phyloP scores from a whole-genome alignment of 1,284 basidiomycete species.

The Tilletia caries region DNA sequence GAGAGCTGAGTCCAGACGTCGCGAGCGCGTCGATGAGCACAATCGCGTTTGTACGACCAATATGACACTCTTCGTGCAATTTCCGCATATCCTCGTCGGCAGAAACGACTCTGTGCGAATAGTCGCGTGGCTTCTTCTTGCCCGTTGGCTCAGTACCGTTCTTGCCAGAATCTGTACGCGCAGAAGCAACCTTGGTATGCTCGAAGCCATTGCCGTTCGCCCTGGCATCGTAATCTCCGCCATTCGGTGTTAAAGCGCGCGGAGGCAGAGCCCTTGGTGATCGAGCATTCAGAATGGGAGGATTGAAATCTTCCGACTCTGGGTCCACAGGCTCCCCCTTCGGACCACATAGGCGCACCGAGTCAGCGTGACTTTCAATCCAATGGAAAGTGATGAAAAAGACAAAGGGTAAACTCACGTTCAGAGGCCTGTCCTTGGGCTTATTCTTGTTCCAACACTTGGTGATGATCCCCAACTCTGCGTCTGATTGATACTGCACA shows the following conservation, averaged over 20 bases:
- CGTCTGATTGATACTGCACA: conserved; percentile 30
- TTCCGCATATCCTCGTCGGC: conserved; percentile 32
- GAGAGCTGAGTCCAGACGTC: conserved; percentile 14
- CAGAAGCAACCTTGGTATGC: not conserved
- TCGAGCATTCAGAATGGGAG: conserved; percentile 1
- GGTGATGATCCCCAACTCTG: conserved; percentile 33
- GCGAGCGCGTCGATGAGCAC: conserved; percentile 33
- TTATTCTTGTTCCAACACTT: conserved; percentile 44
- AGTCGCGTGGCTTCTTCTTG: conserved; percentile 12
- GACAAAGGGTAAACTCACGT: conserved; percentile 12
- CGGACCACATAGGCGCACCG: not conserved
- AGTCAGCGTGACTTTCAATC: too few species aligned
- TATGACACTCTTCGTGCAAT: conserved; percentile 41
- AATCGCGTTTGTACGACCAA: conserved; percentile 32
- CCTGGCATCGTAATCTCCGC: not conserved
- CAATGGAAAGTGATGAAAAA: too few species aligned
- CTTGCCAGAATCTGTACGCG: not conserved
- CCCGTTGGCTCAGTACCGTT: not conserved
- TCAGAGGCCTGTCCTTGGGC: conserved; percentile 32
- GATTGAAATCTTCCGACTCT: conserved; percentile 19
- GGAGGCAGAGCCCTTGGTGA: not conserved
- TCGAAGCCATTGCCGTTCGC: not conserved
- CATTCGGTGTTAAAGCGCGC: not conserved
- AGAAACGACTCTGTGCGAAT: conserved; percentile 15
- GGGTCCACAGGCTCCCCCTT: conserved; percentile 28